These are phyloP conservation scores for Ogataea sp. DNA, from an alignment of 805 yeast genomes.

Conservation along the genomic window DNA sequence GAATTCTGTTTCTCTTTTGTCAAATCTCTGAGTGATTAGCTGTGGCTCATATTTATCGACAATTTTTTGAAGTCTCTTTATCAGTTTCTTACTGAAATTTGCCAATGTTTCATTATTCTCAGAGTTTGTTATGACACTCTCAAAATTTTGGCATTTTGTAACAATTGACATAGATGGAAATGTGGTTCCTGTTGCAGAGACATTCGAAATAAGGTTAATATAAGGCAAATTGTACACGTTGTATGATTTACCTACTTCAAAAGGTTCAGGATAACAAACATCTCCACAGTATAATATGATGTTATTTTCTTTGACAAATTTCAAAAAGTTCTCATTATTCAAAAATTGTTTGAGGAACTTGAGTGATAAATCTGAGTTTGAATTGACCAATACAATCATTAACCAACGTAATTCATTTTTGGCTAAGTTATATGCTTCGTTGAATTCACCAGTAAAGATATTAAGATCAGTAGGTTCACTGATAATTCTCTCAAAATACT, in stretches of 20 bases:
- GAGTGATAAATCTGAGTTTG: constrained; percentile 32
- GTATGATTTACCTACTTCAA: constrained; percentile 52
- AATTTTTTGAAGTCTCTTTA: constrained; percentile 29
- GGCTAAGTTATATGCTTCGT: constrained; percentile 32
- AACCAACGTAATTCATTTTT: constrained; percentile 40
- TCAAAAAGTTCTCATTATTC: constrained; percentile 35
- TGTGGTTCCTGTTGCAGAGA: constrained; percentile 40
- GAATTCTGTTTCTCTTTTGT: constrained; percentile 48
- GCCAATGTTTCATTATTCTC: background rate
- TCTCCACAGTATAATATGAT: constrained; percentile 58
- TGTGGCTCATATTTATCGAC: constrained; percentile 56
- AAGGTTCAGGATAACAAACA: constrained; percentile 55
- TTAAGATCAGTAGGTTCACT: constrained; percentile 20
- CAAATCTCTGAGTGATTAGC: constrained; percentile 48
- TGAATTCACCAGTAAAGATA: constrained; percentile 28
- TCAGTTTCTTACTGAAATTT: constrained; percentile 18
- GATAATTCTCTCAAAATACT: constrained; percentile 10
- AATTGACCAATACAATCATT: constrained; percentile 44
- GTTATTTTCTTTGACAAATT: constrained; percentile 31
- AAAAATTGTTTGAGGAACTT: constrained; percentile 37
- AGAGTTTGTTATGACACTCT: constrained; percentile 12
- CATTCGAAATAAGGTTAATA: constrained; percentile 46
- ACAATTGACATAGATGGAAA: constrained; percentile 42
- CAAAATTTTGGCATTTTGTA: constrained; percentile 31
- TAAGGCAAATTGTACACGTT: constrained; percentile 49